phyloP scores from a whole-genome alignment of 768 basidiomycete genomes.

The Lactarius deliciosus region DNA sequence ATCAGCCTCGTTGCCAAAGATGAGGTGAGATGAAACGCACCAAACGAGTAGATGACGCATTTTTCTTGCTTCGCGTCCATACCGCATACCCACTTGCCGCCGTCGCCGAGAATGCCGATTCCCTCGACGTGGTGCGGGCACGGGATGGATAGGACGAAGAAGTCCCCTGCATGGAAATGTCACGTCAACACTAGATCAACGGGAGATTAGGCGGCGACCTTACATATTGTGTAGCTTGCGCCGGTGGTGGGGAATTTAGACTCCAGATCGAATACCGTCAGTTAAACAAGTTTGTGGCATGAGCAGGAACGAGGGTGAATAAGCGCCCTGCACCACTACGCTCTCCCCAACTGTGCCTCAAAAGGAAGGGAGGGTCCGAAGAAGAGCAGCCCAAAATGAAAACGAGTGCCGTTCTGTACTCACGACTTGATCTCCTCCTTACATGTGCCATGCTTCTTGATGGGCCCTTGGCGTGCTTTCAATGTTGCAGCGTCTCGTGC shows the following conservation, averaged over 20 bases:
- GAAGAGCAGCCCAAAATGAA: background rate
- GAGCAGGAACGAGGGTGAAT: background rate
- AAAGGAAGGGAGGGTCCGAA: background rate
- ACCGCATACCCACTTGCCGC: too few species aligned
- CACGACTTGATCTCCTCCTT: conserved; percentile 13
- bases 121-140: too few species aligned
- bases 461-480: background rate
- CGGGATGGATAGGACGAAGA: too few species aligned
- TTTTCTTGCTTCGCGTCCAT: too few species aligned
- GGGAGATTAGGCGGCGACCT: too few species aligned
- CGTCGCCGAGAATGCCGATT: too few species aligned
- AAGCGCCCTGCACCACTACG: background rate
- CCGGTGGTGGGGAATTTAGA: background rate
- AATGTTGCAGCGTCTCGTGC: background rate
- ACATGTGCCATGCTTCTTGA: conserved; percentile 7
- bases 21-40: too few species aligned
- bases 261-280: background rate
- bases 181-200: too few species aligned
- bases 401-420: background rate
- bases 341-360: background rate
- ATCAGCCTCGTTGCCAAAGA: too few species aligned
- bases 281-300: background rate
- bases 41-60: too few species aligned
- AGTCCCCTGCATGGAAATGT: too few species aligned
- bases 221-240: conserved; percentile 4